Base-by-base conservation (phyloP, 345 rosid genomes). In the Boechera stricta region DNA sequence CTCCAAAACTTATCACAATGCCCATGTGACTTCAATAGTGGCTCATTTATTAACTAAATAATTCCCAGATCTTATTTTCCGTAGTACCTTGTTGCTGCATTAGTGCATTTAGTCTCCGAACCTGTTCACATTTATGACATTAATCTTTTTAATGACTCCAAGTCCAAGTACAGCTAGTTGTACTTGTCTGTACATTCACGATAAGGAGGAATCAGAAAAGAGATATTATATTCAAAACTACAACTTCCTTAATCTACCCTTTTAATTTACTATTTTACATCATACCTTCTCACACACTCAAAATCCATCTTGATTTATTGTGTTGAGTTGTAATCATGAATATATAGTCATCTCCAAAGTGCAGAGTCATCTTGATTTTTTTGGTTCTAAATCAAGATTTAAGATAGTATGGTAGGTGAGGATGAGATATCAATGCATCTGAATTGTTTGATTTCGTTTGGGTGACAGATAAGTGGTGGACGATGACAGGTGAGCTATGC, bases 1-100 rank as follows among this genome's bases (percentile, higher is more conserved):
- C 82, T 61, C 78, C 51, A 60, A 79, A 73, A 61, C 74, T 42
- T 67, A 79, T 73, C 78, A 60, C 74, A 79, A 79, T 7, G 7
- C 70, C 64, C 82, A 79, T 73, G 78, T 79, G 80, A 65, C 42
- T 59, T 66, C 73, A 52, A 58, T 58, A 78, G 72, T 71, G 73
- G 62, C 49, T 72, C 67, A 72, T 72, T 72, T 6, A 72, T 59
- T 67, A 77, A 57, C 59, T 28, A 12, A 61, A 59, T 76, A 61
- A 70, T 49, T 65, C 48, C 10, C 42, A 67, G 73, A 72, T 78
- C 69, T 72, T 72, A 59, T 59, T 72, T 66, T 78, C 69, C 69
- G 51, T 78, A 59, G 77, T 78, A 72, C 77, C 77, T 72, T 72
- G 62, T 63, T 77, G 18, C 59, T 72, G 48, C 72, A 56, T 35